Conservation (phyloP, 768 basidiomycete species). For the Leccinum disarticulatum region DNA sequence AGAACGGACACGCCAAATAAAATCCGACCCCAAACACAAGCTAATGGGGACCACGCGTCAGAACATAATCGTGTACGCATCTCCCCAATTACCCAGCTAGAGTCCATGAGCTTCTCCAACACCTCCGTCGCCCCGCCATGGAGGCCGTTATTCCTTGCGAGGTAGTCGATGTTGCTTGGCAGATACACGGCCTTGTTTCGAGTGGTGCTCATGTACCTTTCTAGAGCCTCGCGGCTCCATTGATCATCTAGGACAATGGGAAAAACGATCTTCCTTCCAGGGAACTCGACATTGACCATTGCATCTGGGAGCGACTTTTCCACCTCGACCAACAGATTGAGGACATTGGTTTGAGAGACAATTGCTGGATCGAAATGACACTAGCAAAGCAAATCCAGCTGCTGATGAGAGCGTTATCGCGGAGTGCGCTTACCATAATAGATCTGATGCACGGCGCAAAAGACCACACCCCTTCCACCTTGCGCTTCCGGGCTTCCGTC, state of each 20-base stretch:
- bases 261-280: constrained; percentile 54
- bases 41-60: constrained; percentile 33
- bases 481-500: constrained; percentile 33
- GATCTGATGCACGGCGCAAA: constrained; percentile 57
- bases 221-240: constrained; percentile 56
- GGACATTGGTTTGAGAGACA: constrained; percentile 43
- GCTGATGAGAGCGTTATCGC: background rate
- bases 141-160: constrained; percentile 62
- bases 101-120: constrained; percentile 44
- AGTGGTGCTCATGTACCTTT: constrained; percentile 54
- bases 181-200: constrained; percentile 63
- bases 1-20: constrained; percentile 63
- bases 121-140: constrained; percentile 42
- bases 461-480: constrained; percentile 38
- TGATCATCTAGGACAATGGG: constrained; percentile 43
- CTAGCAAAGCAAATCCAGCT: constrained; percentile 23
- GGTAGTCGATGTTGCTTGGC: constrained; percentile 67
- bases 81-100: constrained; percentile 45
- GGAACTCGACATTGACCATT: constrained; percentile 43
- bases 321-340: constrained; percentile 40
- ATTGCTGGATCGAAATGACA: constrained; percentile 48
- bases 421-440: constrained; percentile 45
- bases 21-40: constrained; percentile 64
- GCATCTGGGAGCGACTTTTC: constrained; percentile 42
- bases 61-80: background rate